Evolutionary conservation across 805 yeast genomes (phyloP), one percentile per base, ranked within the genome.

Genomic region (Yarrowia osloensis): DNA sequence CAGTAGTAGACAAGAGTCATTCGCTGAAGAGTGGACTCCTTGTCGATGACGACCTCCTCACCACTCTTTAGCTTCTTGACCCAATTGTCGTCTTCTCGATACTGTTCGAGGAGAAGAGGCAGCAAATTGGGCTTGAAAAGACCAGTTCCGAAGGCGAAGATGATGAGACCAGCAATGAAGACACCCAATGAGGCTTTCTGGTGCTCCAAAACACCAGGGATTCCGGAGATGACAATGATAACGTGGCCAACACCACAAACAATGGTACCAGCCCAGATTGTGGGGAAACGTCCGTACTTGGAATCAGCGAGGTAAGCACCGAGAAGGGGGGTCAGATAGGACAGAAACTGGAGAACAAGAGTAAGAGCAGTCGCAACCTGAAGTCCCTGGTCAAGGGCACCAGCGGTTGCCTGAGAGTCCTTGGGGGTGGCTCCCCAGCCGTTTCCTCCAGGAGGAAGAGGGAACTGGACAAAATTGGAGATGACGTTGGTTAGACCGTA

Each of bases 131-230:
- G 85, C 72, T 84, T 84, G 70, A 84, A 82, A 67, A 82, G 79
- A 70, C 87, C 86, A 40, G 86, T 82, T 70, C 86, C 85, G 37
- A 54, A 54, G 2, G 61, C 73, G 21, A 71, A 66, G 42, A 70
- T 68, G 22, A 71, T 61, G 22, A 71, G 67, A 46, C 69, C 83
- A 52, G 83, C 72, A 61, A 78, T 73, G 31, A 82, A 80, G 65
- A 72, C 61, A 42, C 72, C 74, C 31, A 70, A 57, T 17, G 74
- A 70, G 4, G 67, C 65, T 49, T 82, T 78, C 68, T 84, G 88
- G 75, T 88, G 91, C 74, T 90, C 97, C 71, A 94, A 79, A 24
- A 84, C 83, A 12, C 96, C 97, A n/a, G 81, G 81, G 19, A 97
- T 97, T 15, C 54, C 57, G 11, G 68, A 26, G 44, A 69, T 68